These are phyloP conservation scores for Candida tammaniensis DNA, from an alignment of 805 yeast genomes.

Conservation along the genomic window DNA sequence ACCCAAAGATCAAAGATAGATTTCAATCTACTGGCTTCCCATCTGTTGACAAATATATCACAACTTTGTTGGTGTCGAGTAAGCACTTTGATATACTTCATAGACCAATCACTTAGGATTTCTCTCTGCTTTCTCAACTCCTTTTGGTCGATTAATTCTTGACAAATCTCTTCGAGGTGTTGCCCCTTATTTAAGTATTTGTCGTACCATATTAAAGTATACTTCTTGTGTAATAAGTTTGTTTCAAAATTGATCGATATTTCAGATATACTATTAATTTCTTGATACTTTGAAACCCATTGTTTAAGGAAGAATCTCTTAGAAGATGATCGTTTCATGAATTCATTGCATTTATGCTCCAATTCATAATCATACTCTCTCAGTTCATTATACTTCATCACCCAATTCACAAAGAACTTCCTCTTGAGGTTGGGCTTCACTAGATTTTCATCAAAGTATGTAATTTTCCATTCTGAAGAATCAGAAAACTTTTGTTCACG, in stretches of 20 bases:
- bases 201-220: slow-evolving; percentile 33
- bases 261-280: slow-evolving; percentile 1
- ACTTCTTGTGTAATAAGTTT: slow-evolving; percentile 22
- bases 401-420: slow-evolving; percentile 20
- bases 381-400: slow-evolving; percentile 12
- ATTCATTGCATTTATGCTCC: slow-evolving; percentile 1
- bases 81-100: slow-evolving; percentile 30
- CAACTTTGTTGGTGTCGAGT: slow-evolving; percentile 35
- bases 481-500: slow-evolving; percentile 21
- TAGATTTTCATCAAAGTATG: slow-evolving; percentile 15
- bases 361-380: not conserved
- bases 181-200: slow-evolving; percentile 21
- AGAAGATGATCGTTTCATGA: slow-evolving; percentile 5
- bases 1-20: slow-evolving; percentile 39
- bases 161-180: slow-evolving; percentile 27
- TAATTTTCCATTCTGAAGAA: slow-evolving; percentile 16
- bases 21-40: slow-evolving; percentile 25
- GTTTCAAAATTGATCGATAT: slow-evolving; percentile 19
- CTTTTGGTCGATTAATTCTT: slow-evolving; percentile 25
- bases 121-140: slow-evolving; percentile 26
- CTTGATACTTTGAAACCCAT: slow-evolving; percentile 13
- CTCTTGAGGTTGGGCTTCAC: slow-evolving; percentile 13
- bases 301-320: slow-evolving; percentile 1
- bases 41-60: slow-evolving; percentile 29
- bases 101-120: slow-evolving; percentile 32